Evolutionary conservation across 176 grass and related monocot species (phyloP).

Genomic region (Tillandsia fasciculata): DNA sequence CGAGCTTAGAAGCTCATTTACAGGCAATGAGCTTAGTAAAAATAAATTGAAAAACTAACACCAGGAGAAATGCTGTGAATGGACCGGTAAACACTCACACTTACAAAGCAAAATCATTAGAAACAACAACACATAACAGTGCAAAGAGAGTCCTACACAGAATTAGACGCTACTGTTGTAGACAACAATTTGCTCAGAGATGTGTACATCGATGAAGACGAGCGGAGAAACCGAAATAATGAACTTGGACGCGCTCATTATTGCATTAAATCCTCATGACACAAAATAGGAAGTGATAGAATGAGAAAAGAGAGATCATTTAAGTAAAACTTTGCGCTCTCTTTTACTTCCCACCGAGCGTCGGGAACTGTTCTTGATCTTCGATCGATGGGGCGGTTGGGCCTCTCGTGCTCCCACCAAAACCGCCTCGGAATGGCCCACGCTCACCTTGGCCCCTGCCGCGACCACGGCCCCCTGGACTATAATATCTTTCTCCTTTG

Average conservation of each 20-base stretch:
- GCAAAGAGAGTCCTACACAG: not conserved
- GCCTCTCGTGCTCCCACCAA: slow-evolving; percentile 21
- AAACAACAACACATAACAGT: not conserved
- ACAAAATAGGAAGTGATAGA: not conserved
- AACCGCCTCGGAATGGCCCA: slow-evolving; percentile 22
- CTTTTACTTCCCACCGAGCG: slow-evolving; percentile 30
- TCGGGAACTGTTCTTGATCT: slow-evolving; percentile 57
- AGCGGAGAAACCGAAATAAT: not conserved
- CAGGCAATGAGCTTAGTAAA: no score
- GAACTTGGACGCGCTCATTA: not conserved
- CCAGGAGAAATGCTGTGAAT: no score
- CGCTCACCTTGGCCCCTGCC: slow-evolving; percentile 49
- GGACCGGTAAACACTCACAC: no score
- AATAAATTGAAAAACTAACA: no score
- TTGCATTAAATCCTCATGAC: not conserved
- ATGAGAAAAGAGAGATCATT: slow-evolving; percentile 12
- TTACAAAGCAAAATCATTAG: not conserved
- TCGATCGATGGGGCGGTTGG: slow-evolving; percentile 27
- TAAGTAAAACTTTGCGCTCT: slow-evolving; percentile 6
- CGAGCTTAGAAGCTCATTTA: no score
- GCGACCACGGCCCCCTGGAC: slow-evolving; percentile 36
- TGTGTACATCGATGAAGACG: slow-evolving; percentile 27
- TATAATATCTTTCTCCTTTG: slow-evolving; percentile 46
- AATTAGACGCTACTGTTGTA: slow-evolving; percentile 8
- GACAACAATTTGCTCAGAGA: slow-evolving; percentile 29